Conservation (phyloP, 164 flowering plant species). For the Chimonanthus salicifolius region DNA sequence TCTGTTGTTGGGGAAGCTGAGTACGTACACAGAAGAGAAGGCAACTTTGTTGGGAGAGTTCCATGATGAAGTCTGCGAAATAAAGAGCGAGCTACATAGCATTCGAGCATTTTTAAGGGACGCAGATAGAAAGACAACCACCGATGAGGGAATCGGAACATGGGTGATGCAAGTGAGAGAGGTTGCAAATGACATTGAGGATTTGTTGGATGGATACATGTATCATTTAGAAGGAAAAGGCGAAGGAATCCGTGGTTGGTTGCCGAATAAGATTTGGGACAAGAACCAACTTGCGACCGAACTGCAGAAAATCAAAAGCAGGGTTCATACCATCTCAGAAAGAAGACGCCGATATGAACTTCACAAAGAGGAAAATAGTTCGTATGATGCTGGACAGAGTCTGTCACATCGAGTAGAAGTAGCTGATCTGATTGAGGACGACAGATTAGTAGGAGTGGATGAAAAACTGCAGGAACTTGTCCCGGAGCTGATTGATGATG, state of each 20-base stretch:
- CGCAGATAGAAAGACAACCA: neutral
- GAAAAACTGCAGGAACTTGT: too few relatives aligned
- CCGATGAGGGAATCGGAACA: neutral
- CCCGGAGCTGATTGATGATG: neutral
- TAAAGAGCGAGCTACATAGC: conserved; percentile 22
- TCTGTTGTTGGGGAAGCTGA: neutral
- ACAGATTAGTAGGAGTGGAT: neutral
- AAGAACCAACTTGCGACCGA: neutral
- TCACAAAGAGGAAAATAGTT: too few relatives aligned
- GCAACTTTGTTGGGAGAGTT: neutral
- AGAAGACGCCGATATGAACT: neutral
- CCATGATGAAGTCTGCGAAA: neutral
- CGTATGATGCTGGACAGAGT: too few relatives aligned
- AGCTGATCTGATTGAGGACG: conserved; percentile 18
- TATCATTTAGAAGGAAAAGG: neutral
- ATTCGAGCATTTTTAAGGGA: neutral
- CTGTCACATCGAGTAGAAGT: neutral
- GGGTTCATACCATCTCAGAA: neutral
- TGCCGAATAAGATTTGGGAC: neutral
- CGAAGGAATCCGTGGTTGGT: neutral
- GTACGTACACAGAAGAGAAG: neutral
- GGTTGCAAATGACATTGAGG: neutral
- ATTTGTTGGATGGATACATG: conserved; percentile 1
- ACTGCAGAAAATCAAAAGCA: neutral
- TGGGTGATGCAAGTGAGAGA: conserved; percentile 1